Evolutionary conservation across 345 rosid species (phyloP).

Genomic region (Psidium friedrichsthalianum): DNA sequence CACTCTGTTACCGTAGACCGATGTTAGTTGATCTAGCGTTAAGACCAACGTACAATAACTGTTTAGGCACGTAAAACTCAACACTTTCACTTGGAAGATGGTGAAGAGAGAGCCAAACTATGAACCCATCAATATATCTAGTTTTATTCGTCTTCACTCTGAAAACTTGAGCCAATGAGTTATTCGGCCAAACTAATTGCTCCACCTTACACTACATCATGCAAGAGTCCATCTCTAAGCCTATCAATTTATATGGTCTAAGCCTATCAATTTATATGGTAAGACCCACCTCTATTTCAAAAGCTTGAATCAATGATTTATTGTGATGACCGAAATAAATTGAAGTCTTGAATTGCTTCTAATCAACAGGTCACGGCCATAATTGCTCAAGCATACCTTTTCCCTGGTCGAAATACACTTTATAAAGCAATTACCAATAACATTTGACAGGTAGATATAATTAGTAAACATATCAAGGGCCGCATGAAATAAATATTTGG

Average conservation of each 20-base stretch:
- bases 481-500: not conserved
- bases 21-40: not conserved
- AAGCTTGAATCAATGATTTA: not conserved
- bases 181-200: not conserved
- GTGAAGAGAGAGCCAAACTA: not conserved
- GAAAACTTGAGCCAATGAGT: not conserved
- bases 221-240: not conserved
- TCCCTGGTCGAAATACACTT: not conserved
- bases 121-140: not conserved
- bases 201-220: not conserved
- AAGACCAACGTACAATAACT: not conserved
- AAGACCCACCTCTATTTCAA: not conserved
- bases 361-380: not conserved
- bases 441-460: not conserved
- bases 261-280: not conserved
- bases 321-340: not conserved
- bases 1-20: accelerated
- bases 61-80: not conserved
- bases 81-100: not conserved
- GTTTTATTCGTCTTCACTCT: not conserved
- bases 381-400: not conserved
- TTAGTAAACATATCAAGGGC: not conserved
- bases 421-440: not conserved
- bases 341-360: not conserved
- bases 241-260: not conserved